A percentile compares a stretch with the other conserved stretches of the same genome.
Conservation (phyloP, 345 rosid species). For the Brassica carinata region DNA sequence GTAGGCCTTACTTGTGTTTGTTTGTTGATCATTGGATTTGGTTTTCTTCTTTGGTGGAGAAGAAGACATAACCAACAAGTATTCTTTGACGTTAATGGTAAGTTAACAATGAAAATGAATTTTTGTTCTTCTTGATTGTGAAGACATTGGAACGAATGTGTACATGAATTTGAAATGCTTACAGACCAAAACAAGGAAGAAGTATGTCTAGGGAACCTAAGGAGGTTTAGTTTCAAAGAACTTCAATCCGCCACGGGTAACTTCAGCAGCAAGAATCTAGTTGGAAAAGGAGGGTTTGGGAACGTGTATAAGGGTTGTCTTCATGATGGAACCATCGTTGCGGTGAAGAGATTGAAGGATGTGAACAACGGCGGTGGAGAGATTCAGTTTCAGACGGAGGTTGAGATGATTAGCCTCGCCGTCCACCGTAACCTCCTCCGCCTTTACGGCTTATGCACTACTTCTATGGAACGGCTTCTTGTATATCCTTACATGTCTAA, state of each 20-base stretch:
- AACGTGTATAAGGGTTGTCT: conserved; percentile 89
- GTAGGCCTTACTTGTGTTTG: conserved; percentile 67
- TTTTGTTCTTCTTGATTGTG: not conserved
- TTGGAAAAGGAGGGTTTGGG: conserved; percentile 95
- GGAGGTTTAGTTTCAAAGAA: conserved; percentile 82
- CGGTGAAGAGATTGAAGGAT: conserved; percentile 82
- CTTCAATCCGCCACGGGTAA: conserved; percentile 82
- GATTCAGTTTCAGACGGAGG: conserved; percentile 87
- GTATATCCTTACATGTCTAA: conserved; percentile 98
- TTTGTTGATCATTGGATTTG: conserved; percentile 62
- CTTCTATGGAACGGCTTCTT: conserved; percentile 69
- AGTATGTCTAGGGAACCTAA: conserved; percentile 78
- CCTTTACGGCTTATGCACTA: conserved; percentile 78
- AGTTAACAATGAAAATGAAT: conserved; percentile 10
- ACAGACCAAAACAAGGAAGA: conserved; percentile 72
- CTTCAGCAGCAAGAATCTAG: conserved; percentile 84
- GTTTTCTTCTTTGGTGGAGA: conserved; percentile 80
- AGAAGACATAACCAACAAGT: conserved; percentile 78
- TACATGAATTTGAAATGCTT: not conserved
- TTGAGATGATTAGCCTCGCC: conserved; percentile 95
- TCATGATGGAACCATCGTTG: conserved; percentile 72
- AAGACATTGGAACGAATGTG: not conserved
- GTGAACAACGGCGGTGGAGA: conserved; percentile 72
- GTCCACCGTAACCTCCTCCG: conserved; percentile 89
- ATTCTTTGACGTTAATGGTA: conserved; percentile 87